Base-by-base conservation (phyloP, 1,139 yeast species). In the Sugiyamaella castrensis region DNA sequence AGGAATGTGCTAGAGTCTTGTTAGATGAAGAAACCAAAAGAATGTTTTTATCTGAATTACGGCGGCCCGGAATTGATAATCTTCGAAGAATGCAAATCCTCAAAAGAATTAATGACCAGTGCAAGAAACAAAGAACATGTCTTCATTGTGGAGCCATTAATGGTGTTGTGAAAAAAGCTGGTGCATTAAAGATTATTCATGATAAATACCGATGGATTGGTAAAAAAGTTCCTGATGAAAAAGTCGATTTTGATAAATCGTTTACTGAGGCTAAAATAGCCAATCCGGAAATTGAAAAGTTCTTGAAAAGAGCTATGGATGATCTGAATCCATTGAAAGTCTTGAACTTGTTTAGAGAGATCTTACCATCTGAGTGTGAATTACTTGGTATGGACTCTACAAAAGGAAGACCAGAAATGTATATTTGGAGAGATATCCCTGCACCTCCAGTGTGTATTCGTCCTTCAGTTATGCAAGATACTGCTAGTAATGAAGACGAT, bases 371-470 rank as follows among this genome's bases (percentile, higher is more conserved):
- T 37, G 98, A 94, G 63, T 91, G 97, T 71, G 98, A 91, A 66
- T 74, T 94, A 32, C 72, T 94, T 36, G 99, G 98, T 45, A 82
- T 94, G 56, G 95, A 92, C 65, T 80, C 97, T 1, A 76, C 87
- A 4, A 77, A 82, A 57, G 97, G 98, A 36, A 77, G 98, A 57
- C 98, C 98, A 1, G 98, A 92, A 68, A 88, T 86, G 79, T 92
- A 91, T 67, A 80, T 94, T 40, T 94, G 98, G 99, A 79, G 96
- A 62, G 94, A 91, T 66, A 76, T 94, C 48, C 98, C 98, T 0
- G 98, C 98, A 0, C 98, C 99, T 0, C 99, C 99, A 0, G 97
- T 94, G 19, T 94, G 98, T 75, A 92, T 94, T 50, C 81, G 99
- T 60, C 99, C 99, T 1, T 91, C 98, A 6, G 98, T 94, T 32